phyloP scores from a whole-genome alignment of 768 basidiomycete genomes.

The Russula brevipes region DNA sequence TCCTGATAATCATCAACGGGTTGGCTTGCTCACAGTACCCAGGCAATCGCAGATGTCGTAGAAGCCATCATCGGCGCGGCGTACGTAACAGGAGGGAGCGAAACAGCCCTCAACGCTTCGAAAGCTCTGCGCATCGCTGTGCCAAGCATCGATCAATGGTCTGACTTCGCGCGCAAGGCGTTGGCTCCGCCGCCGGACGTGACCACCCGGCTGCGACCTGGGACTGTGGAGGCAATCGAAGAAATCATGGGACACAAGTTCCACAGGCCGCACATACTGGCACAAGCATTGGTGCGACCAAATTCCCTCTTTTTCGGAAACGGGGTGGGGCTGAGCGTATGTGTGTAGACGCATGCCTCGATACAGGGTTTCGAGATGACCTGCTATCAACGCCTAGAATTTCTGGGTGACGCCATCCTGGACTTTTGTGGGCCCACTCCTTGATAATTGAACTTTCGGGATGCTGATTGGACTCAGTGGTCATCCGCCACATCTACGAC shows the following conservation, averaged over 20 bases:
- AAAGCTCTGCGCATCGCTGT: slow-evolving; percentile 64
- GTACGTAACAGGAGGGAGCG: slow-evolving; percentile 66
- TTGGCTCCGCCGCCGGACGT: slow-evolving; percentile 41
- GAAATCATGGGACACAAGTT: slow-evolving; percentile 59
- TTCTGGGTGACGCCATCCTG: slow-evolving; percentile 80
- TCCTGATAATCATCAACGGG: slow-evolving; percentile 4
- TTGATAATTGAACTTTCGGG: slow-evolving; percentile 8
- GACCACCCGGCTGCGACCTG: slow-evolving; percentile 42
- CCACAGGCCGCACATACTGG: slow-evolving; percentile 55
- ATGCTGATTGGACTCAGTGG: slow-evolving; percentile 44
- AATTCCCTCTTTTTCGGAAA: background rate
- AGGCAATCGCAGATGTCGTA: slow-evolving; percentile 80
- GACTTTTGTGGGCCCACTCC: slow-evolving; percentile 59
- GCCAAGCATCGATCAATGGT: slow-evolving; percentile 60
- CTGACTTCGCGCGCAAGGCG: slow-evolving; percentile 56
- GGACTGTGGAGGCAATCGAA: slow-evolving; percentile 54
- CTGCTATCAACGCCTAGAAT: slow-evolving; percentile 74
- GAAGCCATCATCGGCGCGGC: slow-evolving; percentile 85
- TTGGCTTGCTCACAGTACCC: background rate
- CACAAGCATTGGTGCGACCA: slow-evolving; percentile 63
- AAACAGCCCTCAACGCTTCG: slow-evolving; percentile 56
- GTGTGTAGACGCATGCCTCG: slow-evolving; percentile 60
- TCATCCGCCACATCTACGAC: slow-evolving; percentile 63
- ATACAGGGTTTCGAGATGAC: slow-evolving; percentile 49
- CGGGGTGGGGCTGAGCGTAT: background rate